Base-by-base conservation (phyloP, 805 yeast species). In the Debaryomyces castellii region DNA sequence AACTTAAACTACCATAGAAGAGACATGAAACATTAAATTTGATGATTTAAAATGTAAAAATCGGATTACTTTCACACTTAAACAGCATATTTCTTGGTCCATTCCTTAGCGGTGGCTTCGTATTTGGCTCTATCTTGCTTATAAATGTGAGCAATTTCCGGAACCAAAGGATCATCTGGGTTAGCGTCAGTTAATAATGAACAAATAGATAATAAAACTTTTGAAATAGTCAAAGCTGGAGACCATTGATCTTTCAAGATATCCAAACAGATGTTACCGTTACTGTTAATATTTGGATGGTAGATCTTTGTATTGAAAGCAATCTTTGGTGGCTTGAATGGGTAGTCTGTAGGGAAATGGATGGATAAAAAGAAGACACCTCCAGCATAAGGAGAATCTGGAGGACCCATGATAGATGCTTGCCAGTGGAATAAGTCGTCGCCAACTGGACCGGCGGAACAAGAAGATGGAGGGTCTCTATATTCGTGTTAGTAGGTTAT, bases 401-500 rank as follows among this genome's bases (percentile, higher is more conserved):
- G 81, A 42, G 99, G 99, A 41, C 99, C 99, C 95, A 94, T 89
- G 67, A 94, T 94, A 37, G 98, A 91, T 35, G 98, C 99, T 74
- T 94, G 98, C 99, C 99, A 94, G 77, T 92, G 98, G 75, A 87
- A 94, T 64, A 92, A 76, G 69, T 92, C 99, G 60, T 94, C 98
- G 40, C 97, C 97, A 39, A 89, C 94, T 58, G 99, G 99, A 35
- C 99, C 99, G 9, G 99, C 99, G 20, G 97, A 90, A 73, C 98
- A 94, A 39, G 97, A 91, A 51, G 97, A 87, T 60, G 98, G 98
- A 53, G 99, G 99, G 68, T 92, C 99, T 78, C 96, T 89, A 58
- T 4, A 40, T 32, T 36, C 17, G 39, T 24, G 54, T 49, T 40
- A 30, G 53, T 57, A 59, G 52, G 50, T 49, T 40, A 8, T 20